Percentiles rank a stretch among this genome's conserved stretches.
Evolutionary conservation across 257 asterid genomes (phyloP).

Genomic region (Penstemon davidsonii): DNA sequence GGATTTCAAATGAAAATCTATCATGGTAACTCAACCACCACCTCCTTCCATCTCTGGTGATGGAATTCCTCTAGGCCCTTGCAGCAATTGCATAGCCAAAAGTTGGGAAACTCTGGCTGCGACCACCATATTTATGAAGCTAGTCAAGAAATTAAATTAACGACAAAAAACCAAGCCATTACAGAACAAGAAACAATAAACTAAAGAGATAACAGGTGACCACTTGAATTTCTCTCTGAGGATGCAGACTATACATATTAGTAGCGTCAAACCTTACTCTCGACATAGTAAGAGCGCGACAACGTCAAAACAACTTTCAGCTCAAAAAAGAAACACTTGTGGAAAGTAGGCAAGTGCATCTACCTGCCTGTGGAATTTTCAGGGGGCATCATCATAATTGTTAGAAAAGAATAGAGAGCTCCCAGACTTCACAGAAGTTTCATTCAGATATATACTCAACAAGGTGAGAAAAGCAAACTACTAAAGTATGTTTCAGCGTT

Average conservation of each 20-base stretch:
- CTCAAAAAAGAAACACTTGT: neutral
- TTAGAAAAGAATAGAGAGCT: neutral
- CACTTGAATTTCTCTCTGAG: constrained; percentile 6
- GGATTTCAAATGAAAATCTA: constrained; percentile 12
- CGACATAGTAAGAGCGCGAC: constrained; percentile 18
- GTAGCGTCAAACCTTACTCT: constrained; percentile 27
- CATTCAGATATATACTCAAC: constrained; percentile 23
- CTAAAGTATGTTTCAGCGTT: constrained; percentile 28
- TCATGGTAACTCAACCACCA: constrained; percentile 9
- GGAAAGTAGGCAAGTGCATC: constrained; percentile 4
- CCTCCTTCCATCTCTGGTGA: constrained; percentile 4
- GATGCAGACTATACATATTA: constrained; percentile 22
- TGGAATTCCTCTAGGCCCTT: constrained; percentile 14
- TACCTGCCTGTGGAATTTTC: constrained; percentile 22
- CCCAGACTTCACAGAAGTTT: constrained; percentile 4
- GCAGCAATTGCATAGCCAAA: constrained; percentile 20
- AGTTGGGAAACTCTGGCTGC: neutral
- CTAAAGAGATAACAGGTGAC: constrained; percentile 2
- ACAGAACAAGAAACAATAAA: constrained; percentile 15
- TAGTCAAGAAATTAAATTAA: constrained; percentile 15
- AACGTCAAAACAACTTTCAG: neutral
- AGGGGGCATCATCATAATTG: constrained; percentile 1
- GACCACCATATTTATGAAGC: constrained; percentile 25
- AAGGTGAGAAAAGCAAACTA: constrained; percentile 25
- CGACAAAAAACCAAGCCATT: neutral